Conservation (phyloP, 2,329 filamentous ascomycete genomes). For the Nemania sp. region DNA sequence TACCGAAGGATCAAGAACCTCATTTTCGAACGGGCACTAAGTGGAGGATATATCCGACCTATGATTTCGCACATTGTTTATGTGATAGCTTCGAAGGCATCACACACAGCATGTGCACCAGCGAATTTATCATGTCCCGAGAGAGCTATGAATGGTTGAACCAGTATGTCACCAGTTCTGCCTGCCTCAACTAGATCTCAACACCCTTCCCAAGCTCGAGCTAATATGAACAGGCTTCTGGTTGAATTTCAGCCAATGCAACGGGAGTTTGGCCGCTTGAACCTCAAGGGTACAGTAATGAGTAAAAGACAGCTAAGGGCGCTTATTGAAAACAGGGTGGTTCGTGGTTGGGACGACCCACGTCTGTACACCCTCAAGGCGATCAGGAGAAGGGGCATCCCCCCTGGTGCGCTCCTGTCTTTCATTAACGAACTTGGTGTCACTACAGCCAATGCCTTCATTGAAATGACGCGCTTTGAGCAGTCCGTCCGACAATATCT, state of each 20-base stretch:
- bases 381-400: conserved; percentile 81
- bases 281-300: conserved; percentile 81
- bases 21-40: conserved; percentile 79
- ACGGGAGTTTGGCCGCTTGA: conserved; percentile 70
- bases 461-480: conserved; percentile 82
- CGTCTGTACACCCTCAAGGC: conserved; percentile 62
- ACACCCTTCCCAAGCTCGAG: neutral
- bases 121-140: conserved; percentile 83
- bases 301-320: conserved; percentile 84
- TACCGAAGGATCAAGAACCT: conserved; percentile 42
- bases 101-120: conserved; percentile 90
- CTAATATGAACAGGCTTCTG: neutral
- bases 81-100: conserved; percentile 92
- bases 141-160: conserved; percentile 92
- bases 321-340: conserved; percentile 75
- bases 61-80: conserved; percentile 88
- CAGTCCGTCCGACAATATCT: conserved; percentile 83
- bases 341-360: conserved; percentile 89
- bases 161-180: conserved; percentile 44
- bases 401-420: conserved; percentile 82
- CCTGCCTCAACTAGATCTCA: neutral
- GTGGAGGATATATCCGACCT: conserved; percentile 95
- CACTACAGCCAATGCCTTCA: conserved; percentile 77
- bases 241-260: conserved; percentile 73
- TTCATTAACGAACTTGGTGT: conserved; percentile 93